phyloP scores from a whole-genome alignment of 2,329 filamentous ascomycete genomes.

The Akanthomyces uredinophilus region DNA sequence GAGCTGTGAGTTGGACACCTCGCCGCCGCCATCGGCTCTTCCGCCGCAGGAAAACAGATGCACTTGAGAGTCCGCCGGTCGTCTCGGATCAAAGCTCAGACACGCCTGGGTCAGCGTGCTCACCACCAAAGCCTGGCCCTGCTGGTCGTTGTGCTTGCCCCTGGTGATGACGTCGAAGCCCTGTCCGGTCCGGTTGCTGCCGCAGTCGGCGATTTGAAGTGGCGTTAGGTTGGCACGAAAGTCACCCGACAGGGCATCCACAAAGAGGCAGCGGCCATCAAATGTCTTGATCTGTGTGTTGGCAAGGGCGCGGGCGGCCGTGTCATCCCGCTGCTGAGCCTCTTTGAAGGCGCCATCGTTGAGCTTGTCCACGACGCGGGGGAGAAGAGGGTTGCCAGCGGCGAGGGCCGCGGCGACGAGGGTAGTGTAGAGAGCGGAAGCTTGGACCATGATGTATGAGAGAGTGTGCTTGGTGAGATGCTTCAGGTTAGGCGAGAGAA shows the following conservation, averaged over 20 bases:
- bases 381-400: conserved; percentile 24
- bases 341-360: conserved; percentile 35
- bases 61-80: conserved; percentile 46
- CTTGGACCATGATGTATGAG: conserved; percentile 20
- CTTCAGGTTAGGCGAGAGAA: not conserved
- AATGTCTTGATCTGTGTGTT: conserved; percentile 40
- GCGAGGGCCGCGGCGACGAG: conserved; percentile 23
- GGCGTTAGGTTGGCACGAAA: conserved; percentile 44
- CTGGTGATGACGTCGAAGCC: conserved; percentile 44
- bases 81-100: conserved; percentile 52
- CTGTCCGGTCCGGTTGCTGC: conserved; percentile 32
- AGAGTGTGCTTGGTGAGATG: conserved; percentile 8
- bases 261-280: conserved; percentile 41
- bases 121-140: conserved; percentile 45
- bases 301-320: conserved; percentile 40
- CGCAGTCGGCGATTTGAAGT: conserved; percentile 40
- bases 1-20: conserved; percentile 47
- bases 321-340: conserved; percentile 40
- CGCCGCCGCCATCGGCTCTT: conserved; percentile 48
- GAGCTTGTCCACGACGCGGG: conserved; percentile 36
- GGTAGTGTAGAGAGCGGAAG: not conserved
- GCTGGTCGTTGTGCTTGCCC: conserved; percentile 46
- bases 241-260: conserved; percentile 43
- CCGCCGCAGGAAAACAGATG: conserved; percentile 55
- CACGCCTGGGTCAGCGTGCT: conserved; percentile 55